Evolutionary conservation across 352 stramenopile species (phyloP).

Genomic region (Phytophthora agathidicida): DNA sequence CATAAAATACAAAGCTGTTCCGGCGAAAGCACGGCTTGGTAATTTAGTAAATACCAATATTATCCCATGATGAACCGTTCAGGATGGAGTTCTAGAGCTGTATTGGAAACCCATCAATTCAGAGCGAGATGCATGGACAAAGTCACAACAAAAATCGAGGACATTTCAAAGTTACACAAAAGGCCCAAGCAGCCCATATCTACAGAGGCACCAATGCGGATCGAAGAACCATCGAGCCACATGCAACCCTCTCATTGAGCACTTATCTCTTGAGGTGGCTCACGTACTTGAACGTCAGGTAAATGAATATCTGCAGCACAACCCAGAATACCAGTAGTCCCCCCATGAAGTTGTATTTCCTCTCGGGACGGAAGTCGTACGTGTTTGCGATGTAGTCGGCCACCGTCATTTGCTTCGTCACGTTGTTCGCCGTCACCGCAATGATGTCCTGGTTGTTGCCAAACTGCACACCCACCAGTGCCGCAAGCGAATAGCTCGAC

Average conservation of each 20-base stretch:
- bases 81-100: too few species aligned
- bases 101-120: too few species aligned
- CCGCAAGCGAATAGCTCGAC: constrained; percentile 56
- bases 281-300: constrained; percentile 71
- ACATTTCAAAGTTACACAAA: too few species aligned
- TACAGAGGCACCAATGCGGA: too few species aligned
- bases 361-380: constrained; percentile 58
- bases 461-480: constrained; percentile 43
- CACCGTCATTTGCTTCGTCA: constrained; percentile 28
- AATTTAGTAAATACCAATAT: too few species aligned
- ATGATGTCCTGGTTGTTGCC: constrained; percentile 37
- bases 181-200: too few species aligned
- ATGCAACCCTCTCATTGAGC: background rate
- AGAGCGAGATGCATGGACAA: too few species aligned
- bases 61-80: too few species aligned
- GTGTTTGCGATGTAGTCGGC: constrained; percentile 35
- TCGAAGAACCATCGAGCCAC: too few species aligned
- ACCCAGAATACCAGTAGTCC: constrained; percentile 58
- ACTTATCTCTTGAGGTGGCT: constrained; percentile 69
- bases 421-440: background rate
- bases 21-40: too few species aligned
- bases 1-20: too few species aligned
- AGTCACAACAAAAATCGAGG: too few species aligned
- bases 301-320: constrained; percentile 58
- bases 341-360: constrained; percentile 54